Conservation (phyloP, 129 eudicot genomes). For the Helichrysum umbraculigerum region DNA sequence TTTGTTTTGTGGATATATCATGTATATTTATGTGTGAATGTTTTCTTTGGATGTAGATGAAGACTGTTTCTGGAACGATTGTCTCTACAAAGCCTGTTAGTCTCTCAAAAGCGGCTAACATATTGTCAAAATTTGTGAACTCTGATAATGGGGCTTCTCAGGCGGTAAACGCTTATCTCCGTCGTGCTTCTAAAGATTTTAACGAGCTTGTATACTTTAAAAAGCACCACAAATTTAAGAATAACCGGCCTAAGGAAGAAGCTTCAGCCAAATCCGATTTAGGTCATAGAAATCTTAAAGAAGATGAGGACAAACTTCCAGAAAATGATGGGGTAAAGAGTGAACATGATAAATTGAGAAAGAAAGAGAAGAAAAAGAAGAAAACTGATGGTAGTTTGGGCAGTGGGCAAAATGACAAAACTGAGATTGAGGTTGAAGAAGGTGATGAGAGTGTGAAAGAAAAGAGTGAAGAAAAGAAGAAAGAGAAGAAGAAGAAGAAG, state of each 20-base stretch:
- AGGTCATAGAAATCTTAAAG: constrained; percentile 19
- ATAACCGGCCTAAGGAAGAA: constrained; percentile 17
- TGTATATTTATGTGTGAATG: neutral
- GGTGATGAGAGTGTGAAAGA: constrained; percentile 7
- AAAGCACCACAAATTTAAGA: constrained; percentile 29
- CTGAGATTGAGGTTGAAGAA: constrained; percentile 8
- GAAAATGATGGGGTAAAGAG: constrained; percentile 23
- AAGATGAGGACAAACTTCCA: constrained; percentile 15
- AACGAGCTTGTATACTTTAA: constrained; percentile 37
- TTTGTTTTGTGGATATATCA: neutral
- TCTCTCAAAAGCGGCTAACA: constrained; percentile 49
- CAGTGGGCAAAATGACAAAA: constrained; percentile 8
- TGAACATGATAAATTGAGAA: constrained; percentile 23
- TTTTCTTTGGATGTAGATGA: constrained; percentile 37
- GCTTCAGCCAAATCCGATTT: constrained; percentile 23
- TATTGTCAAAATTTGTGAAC: constrained; percentile 41
- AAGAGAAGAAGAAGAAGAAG: constrained; percentile 33
- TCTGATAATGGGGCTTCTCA: constrained; percentile 58
- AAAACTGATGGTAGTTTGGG: constrained; percentile 26
- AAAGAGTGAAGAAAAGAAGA: constrained; percentile 34
- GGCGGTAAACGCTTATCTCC: constrained; percentile 45
- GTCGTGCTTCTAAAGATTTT: constrained; percentile 46
- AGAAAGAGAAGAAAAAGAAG: constrained; percentile 37
- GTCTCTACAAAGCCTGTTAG: constrained; percentile 44
- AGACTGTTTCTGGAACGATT: constrained; percentile 46